These are phyloP conservation scores for Penicillium sp. DNA, from an alignment of 2,329 filamentous ascomycete genomes.

Conservation along the genomic window DNA sequence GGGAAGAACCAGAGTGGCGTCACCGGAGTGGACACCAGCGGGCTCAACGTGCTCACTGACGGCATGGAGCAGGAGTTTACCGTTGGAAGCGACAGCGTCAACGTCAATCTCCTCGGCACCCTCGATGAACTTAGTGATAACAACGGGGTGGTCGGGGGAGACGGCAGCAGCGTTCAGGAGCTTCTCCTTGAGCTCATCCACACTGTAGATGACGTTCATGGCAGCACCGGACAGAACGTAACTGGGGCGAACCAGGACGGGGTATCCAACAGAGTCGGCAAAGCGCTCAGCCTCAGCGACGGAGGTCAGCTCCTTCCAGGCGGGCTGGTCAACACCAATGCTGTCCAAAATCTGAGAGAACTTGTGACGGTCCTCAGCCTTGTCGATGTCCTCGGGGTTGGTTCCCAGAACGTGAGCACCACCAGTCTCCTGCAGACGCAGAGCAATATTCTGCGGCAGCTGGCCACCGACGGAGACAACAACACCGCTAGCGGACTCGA, in stretches of 20 bases:
- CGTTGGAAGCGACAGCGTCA: slow-evolving; percentile 83
- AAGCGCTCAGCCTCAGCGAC: slow-evolving; percentile 85
- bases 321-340: slow-evolving; percentile 94
- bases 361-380: slow-evolving; percentile 96
- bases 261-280: slow-evolving; percentile 81
- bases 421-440: slow-evolving; percentile 87
- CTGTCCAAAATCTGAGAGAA: slow-evolving; percentile 97
- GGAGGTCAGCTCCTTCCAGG: slow-evolving; percentile 95
- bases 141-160: slow-evolving; percentile 93
- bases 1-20: slow-evolving; percentile 90
- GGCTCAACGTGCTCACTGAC: slow-evolving; percentile 96
- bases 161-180: slow-evolving; percentile 85
- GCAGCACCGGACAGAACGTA: slow-evolving; percentile 97
- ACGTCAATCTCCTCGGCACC: slow-evolving; percentile 95
- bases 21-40: slow-evolving; percentile 96
- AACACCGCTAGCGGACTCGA: slow-evolving; percentile 80
- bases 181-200: slow-evolving; percentile 91
- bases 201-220: slow-evolving; percentile 92
- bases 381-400: slow-evolving; percentile 91
- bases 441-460: slow-evolving; percentile 94
- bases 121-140: slow-evolving; percentile 98
- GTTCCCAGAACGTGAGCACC: slow-evolving; percentile 90
- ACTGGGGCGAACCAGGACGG: slow-evolving; percentile 88
- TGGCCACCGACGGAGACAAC: slow-evolving; percentile 96
- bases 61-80: slow-evolving; percentile 85